Evolutionary conservation across 2,329 filamentous ascomycete species (phyloP).

Genomic region (Aspergillus chevalieri): DNA sequence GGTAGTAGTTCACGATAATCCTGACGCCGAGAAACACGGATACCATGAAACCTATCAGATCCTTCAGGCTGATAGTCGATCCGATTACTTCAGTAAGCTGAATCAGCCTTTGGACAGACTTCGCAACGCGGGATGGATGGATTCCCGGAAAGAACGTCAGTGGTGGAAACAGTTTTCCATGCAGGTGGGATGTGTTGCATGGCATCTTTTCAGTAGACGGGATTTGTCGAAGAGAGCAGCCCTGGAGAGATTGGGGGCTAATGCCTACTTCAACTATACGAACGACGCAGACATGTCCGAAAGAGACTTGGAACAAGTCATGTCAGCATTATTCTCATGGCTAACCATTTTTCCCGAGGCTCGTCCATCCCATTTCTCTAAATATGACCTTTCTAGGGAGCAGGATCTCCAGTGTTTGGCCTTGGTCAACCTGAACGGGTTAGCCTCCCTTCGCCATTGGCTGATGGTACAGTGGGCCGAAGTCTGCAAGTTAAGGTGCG

Average conservation of each 20-base stretch:
- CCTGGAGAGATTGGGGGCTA: no score
- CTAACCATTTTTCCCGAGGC: no score
- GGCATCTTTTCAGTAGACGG: constrained; percentile 13
- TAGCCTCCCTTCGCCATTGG: constrained; percentile 13
- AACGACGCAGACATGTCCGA: no score
- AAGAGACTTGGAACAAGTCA: no score
- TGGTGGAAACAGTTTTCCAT: constrained; percentile 14
- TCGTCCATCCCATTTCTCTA: no score
- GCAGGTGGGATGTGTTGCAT: constrained; percentile 21
- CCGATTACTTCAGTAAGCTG: constrained; percentile 3
- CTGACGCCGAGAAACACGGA: constrained; percentile 7
- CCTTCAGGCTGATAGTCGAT: constrained; percentile 10
- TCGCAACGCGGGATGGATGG: constrained; percentile 6
- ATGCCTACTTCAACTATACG: no score
- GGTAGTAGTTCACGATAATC: constrained; percentile 13
- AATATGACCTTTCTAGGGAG: not conserved
- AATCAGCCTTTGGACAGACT: not conserved
- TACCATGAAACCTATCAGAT: constrained; percentile 1
- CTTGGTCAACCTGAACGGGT: constrained; percentile 9
- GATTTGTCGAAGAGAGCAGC: no score
- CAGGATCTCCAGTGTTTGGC: not conserved
- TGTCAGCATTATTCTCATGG: no score
- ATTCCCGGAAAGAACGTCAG: not conserved
- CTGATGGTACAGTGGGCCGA: constrained; percentile 13
- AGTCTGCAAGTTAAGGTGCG: constrained; percentile 1